Conservation (phyloP, 2,329 filamentous ascomycete species). For the Penicillium polonicum region DNA sequence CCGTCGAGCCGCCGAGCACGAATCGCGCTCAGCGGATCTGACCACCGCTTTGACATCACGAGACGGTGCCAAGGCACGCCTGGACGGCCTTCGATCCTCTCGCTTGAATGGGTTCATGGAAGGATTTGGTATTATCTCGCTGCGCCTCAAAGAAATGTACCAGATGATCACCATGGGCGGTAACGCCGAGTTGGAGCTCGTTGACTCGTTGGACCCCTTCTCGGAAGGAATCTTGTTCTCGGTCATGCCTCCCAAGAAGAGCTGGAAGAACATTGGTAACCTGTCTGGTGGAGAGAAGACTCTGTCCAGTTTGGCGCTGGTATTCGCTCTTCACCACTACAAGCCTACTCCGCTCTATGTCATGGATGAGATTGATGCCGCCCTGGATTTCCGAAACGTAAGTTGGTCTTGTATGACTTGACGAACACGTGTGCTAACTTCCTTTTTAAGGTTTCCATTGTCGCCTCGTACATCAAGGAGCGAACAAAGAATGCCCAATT, state of each 20-base stretch:
- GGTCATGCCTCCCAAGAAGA: constrained; percentile 99
- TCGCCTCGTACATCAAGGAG: constrained; percentile 98
- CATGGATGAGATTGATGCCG: constrained; percentile 99
- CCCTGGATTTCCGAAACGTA: constrained; percentile 95
- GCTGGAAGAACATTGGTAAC: constrained; percentile 99
- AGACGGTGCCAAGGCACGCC: constrained; percentile 85
- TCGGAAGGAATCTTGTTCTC: constrained; percentile 95
- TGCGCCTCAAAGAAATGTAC: constrained; percentile 98
- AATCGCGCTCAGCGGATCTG: constrained; percentile 78
- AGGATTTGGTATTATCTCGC: constrained; percentile 89
- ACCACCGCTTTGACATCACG: constrained; percentile 73
- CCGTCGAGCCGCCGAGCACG: constrained; percentile 78
- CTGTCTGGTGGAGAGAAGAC: constrained; percentile 97
- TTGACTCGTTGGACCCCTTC: constrained; percentile 94
- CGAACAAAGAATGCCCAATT: constrained; percentile 99
- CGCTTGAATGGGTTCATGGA: constrained; percentile 98
- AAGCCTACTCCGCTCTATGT: constrained; percentile 97
- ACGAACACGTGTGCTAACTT: constrained; percentile 9
- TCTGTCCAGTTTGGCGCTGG: constrained; percentile 82
- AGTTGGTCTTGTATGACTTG: constrained; percentile 46
- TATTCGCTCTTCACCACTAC: constrained; percentile 98
- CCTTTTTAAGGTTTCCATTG: constrained; percentile 75
- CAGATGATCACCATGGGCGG: constrained; percentile 99
- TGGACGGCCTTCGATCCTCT: constrained; percentile 85
- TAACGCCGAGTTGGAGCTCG: constrained; percentile 94